phyloP scores from a whole-genome alignment of 257 asterid genomes.

The Gardenia jasminoides region DNA sequence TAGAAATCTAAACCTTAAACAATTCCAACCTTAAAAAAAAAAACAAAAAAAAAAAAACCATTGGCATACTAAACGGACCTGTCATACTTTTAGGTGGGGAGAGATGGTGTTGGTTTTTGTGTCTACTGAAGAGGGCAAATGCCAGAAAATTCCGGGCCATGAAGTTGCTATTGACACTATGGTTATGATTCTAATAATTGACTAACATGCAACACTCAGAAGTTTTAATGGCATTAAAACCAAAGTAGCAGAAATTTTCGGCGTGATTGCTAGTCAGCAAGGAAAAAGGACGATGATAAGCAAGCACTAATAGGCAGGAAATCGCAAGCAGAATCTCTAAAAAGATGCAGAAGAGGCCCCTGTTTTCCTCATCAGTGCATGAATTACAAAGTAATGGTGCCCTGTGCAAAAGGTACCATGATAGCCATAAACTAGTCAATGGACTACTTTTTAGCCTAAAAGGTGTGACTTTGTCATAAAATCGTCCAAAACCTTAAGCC shows the following conservation, averaged over 20 bases:
- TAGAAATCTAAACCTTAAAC: not conserved
- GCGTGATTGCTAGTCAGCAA: not conserved
- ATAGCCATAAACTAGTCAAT: slow-evolving; percentile 1
- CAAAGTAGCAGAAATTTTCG: too few species aligned
- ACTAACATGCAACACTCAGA: not conserved
- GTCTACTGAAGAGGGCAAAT: not conserved
- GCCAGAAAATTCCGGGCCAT: not conserved
- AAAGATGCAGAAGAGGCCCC: not conserved
- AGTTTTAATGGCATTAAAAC: not conserved
- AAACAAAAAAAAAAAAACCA: too few species aligned
- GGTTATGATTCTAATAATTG: not conserved
- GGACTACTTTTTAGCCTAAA: slow-evolving; percentile 10
- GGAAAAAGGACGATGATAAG: not conserved
- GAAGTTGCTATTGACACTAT: not conserved
- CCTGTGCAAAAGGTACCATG: slow-evolving; percentile 10
- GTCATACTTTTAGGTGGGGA: not conserved
- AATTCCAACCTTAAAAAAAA: not conserved
- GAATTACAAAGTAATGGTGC: slow-evolving; percentile 13
- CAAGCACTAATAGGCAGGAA: not conserved
- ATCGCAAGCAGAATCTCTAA: not conserved
- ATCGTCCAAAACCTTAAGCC: slow-evolving; percentile 15
- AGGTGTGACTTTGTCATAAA: slow-evolving; percentile 13
- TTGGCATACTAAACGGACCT: not conserved
- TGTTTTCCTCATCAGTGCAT: not conserved
- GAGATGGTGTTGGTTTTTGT: not conserved